Base-by-base conservation (phyloP, 2,329 filamentous ascomycete species). In the Penicillium glabrum region DNA sequence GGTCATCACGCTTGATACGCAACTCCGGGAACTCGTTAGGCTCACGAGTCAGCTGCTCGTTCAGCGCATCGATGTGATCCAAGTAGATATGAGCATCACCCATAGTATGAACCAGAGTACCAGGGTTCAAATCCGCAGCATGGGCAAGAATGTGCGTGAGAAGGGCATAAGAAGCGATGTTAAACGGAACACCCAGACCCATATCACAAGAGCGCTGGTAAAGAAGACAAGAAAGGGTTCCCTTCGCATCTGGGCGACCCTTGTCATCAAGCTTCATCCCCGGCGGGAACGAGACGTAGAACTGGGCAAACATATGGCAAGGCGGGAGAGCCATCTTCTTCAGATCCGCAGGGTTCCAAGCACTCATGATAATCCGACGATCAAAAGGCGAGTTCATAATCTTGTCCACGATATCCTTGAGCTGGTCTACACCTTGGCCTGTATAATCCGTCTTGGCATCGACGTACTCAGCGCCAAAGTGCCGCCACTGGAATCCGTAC, bases 401-500 rank as follows among this genome's bases (percentile, higher is more conserved):
- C 75, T 96, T 97, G 69, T 89, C 80, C 35, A 99, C 86, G n/a
- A 98, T 87, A 58, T 96, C 89, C 16, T 90, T 89, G 37, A 99
- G 82, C 79, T 99, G 95, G 72, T 99, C 95, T 16, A 97, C 91
- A 19, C 95, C 95, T 72, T 96, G 82, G 0, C 90, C 92, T 0
- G 86, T 82, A 76, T 99, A 99, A 72, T 98, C 91, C 0, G 89
- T 83, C 62, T 86, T 80, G 14, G 88, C 83, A 69, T 93, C 89
- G 19, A 87, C 80, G 73, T 99, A 99, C 60, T 91, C 86, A 5
- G 95, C 95, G 50, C 95, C 95, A 69, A 99, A 99, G 76, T 98
- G 93, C 3, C 95, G 89, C 95, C 95, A 99, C 77, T 99, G 95
- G 78, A 99, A 99, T 1, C 95, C 95, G 72, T 99, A 99, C 0